Evolutionary conservation across 2,329 filamentous ascomycete species (phyloP).

Genomic region (Colletotrichum viniferum): DNA sequence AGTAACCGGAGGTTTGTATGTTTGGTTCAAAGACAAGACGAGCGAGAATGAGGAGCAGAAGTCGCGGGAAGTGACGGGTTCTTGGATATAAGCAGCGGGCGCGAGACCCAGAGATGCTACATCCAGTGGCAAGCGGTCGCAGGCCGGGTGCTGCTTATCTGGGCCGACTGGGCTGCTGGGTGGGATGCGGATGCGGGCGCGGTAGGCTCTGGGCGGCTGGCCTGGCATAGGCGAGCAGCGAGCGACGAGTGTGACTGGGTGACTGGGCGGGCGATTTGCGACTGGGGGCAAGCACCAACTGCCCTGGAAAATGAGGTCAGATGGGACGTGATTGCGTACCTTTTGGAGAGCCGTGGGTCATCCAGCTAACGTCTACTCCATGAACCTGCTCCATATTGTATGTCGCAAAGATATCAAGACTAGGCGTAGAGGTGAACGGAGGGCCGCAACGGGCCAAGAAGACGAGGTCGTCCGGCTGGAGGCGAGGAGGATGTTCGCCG

Average conservation of each 20-base stretch:
- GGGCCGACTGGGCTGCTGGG: conserved; percentile 5
- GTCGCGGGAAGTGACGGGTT: background rate
- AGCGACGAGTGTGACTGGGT: background rate
- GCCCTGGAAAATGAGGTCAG: conserved; percentile 18
- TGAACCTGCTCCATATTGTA: conserved; percentile 77
- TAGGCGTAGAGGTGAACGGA: background rate
- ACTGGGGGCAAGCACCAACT: conserved; percentile 4
- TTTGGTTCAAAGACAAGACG: background rate
- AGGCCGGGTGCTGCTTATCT: conserved; percentile 12
- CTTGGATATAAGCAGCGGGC: conserved; percentile 5
- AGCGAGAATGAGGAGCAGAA: background rate
- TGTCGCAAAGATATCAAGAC: conserved; percentile 19
- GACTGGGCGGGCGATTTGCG: background rate
- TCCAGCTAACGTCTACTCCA: conserved; percentile 88
- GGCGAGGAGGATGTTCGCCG: background rate
- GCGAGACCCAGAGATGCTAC: background rate
- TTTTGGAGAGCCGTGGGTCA: conserved; percentile 81
- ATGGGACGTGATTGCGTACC: conserved; percentile 56
- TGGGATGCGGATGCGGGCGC: background rate
- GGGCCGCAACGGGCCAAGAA: conserved; percentile 4
- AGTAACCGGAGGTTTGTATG: background rate
- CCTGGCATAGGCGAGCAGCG: background rate
- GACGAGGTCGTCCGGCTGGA: background rate
- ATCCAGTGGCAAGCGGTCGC: conserved; percentile 6
- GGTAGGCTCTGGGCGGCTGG: background rate